Percentiles rank a stretch among this genome's conserved stretches.
Evolutionary conservation across 371 early-diverging fungal genomes (phyloP).

Genomic region (Catenaria anguillulae): DNA sequence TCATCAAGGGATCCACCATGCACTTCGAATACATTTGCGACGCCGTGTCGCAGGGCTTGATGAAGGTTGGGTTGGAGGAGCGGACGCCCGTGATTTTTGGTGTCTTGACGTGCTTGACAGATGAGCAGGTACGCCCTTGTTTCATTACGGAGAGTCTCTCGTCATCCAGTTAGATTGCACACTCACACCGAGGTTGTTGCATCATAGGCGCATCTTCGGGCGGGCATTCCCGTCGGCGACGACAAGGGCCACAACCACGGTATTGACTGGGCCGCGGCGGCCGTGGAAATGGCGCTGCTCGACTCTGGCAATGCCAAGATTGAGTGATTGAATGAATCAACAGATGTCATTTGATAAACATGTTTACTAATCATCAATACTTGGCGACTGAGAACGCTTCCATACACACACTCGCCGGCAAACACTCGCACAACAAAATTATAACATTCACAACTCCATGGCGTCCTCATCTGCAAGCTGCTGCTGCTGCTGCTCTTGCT

Average conservation of each 20-base stretch:
- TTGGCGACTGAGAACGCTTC: no score
- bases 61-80: conserved; percentile 79
- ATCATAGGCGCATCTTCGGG: conserved; percentile 59
- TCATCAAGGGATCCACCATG: conserved; percentile 93
- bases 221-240: conserved; percentile 40
- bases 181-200: not conserved
- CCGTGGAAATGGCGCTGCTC: conserved; percentile 82
- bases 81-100: conserved; percentile 87
- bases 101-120: conserved; percentile 82
- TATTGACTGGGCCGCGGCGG: conserved; percentile 87
- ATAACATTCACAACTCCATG: no score
- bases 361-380: no score
- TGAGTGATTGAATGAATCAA: no score
- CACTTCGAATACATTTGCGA: conserved; percentile 96
- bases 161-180: not conserved
- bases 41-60: conserved; percentile 74
- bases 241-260: conserved; percentile 85
- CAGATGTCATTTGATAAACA: no score
- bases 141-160: not conserved
- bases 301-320: no score
- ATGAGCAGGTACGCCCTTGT: conserved; percentile 27
- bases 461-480: no score
- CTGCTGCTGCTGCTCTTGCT: no score
- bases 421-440: no score
- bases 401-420: no score